Evolutionary conservation across 2,329 filamentous ascomycete genomes (phyloP).

Genomic region (Phoma sp.): DNA sequence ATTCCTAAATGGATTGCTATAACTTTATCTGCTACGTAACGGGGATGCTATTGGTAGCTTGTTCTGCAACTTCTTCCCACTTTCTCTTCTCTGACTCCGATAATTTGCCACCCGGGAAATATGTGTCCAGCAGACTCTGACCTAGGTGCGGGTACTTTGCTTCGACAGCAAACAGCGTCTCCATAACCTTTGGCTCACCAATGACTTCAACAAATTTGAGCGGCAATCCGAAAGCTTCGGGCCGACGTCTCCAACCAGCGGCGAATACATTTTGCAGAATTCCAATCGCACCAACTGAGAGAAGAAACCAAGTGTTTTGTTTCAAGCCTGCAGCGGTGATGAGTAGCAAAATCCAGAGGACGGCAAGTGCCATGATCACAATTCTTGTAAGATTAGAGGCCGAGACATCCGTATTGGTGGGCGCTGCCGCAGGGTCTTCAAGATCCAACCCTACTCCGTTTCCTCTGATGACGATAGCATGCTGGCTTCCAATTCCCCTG

Average conservation of each 20-base stretch:
- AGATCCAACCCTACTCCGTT: no score
- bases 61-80: no score
- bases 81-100: no score
- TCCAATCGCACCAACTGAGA: constrained; percentile 28
- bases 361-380: background rate
- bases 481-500: no score
- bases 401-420: constrained; percentile 19
- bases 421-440: constrained; percentile 24
- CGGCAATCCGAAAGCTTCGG: constrained; percentile 18
- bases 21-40: no score
- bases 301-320: constrained; percentile 24
- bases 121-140: no score
- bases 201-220: background rate
- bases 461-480: no score
- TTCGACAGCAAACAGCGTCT: background rate
- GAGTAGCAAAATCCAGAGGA: background rate
- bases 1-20: no score
- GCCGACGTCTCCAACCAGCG: constrained; percentile 21
- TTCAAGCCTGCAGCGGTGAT: background rate
- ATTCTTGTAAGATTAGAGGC: background rate
- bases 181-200: background rate
- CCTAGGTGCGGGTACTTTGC: no score
- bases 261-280: constrained; percentile 34
- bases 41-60: no score
- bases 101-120: no score